These are phyloP conservation scores for Microstegium vimineum DNA, from an alignment of 176 grass and related monocot genomes.

Conservation along the genomic window DNA sequence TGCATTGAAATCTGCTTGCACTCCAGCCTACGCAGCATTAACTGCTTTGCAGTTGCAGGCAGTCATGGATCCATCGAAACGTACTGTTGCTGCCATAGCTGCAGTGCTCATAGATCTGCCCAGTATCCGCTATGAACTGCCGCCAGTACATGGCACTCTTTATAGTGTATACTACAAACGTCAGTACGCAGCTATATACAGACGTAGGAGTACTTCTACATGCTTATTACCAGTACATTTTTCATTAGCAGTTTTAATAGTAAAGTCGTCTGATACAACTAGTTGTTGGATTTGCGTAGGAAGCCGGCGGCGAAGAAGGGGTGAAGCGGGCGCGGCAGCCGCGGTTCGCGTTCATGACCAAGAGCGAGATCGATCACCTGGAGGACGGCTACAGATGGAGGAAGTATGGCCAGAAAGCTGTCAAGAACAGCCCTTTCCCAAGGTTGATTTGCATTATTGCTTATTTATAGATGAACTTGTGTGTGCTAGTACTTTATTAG, in stretches of 20 bases:
- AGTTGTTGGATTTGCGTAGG: neutral
- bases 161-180: too few relatives aligned
- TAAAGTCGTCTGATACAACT: neutral
- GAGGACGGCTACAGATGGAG: slow-evolving; percentile 95
- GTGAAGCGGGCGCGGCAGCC: slow-evolving; percentile 62
- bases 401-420: slow-evolving; percentile 88
- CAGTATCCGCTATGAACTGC: neutral
- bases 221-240: neutral
- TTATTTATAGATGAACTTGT: neutral
- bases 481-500: neutral
- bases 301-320: slow-evolving; percentile 41
- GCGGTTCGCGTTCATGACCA: slow-evolving; percentile 88
- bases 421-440: slow-evolving; percentile 94
- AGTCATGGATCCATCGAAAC: neutral
- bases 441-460: slow-evolving; percentile 38
- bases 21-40: slow-evolving; percentile 25
- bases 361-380: slow-evolving; percentile 81
- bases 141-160: neutral
- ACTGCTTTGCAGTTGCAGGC: too few relatives aligned
- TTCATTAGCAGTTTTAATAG: neutral
- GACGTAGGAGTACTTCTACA: too few relatives aligned
- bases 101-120: neutral
- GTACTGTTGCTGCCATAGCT: neutral
- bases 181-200: too few relatives aligned
- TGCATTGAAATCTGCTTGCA: slow-evolving; percentile 28